phyloP scores from a whole-genome alignment of 306 rosid species.

The Neltuma alba region DNA sequence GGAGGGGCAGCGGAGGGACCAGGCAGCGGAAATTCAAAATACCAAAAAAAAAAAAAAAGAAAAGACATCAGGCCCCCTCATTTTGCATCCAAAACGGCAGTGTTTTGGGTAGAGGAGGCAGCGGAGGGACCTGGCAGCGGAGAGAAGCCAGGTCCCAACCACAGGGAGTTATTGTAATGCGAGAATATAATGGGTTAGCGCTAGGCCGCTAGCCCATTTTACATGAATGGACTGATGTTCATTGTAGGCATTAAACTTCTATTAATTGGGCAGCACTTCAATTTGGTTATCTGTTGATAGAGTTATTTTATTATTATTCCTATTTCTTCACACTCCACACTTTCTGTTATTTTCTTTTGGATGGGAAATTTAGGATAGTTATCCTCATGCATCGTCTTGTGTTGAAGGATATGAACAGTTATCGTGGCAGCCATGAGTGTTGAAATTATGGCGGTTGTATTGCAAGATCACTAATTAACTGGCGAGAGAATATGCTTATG shows the following conservation, averaged over 20 bases:
- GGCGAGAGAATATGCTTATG: neutral
- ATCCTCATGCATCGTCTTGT: neutral
- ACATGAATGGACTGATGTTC: neutral
- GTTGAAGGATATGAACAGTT: neutral
- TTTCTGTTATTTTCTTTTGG: neutral
- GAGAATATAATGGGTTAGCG: too few species aligned
- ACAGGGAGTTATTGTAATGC: too few species aligned
- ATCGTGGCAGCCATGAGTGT: neutral
- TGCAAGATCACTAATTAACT: constrained; percentile 14
- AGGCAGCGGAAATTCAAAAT: too few species aligned
- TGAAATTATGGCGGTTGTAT: neutral
- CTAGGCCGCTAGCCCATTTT: too few species aligned
- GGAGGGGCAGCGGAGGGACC: too few species aligned
- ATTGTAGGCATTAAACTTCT: neutral
- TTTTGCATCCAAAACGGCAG: too few species aligned
- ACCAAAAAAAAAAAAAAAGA: too few species aligned
- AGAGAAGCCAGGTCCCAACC: too few species aligned
- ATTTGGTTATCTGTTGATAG: neutral
- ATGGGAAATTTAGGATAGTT: neutral
- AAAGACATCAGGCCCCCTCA: too few species aligned
- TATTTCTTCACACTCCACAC: neutral
- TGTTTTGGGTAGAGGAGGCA: too few species aligned
- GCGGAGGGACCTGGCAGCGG: too few species aligned
- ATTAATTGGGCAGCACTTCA: neutral
- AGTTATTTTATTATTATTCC: neutral